Conservation (phyloP, 257 asterid genomes). For the Gentiana straminea region DNA sequence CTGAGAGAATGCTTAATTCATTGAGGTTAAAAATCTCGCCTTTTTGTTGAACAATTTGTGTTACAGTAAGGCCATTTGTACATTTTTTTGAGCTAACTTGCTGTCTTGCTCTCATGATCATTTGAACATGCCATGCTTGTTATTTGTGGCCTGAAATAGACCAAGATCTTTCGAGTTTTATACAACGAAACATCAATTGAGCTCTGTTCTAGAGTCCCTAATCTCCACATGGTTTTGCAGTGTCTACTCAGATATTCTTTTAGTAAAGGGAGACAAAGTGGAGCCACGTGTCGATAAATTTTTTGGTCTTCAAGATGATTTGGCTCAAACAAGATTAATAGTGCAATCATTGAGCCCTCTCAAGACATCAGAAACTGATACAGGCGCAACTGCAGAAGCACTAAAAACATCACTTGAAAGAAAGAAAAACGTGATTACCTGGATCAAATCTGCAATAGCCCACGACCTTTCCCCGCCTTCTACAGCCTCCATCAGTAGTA, state of each 20-base stretch:
- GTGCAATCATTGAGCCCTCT: conserved; percentile 44
- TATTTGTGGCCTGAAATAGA: no score
- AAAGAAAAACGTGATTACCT: conserved; percentile 40
- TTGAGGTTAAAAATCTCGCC: conserved; percentile 35
- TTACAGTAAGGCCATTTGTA: no score
- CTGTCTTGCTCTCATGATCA: no score
- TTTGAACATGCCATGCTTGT: no score
- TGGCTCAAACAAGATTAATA: conserved; percentile 39
- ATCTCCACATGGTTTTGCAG: conserved; percentile 26
- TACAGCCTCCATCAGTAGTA: conserved; percentile 7
- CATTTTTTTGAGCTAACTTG: no score
- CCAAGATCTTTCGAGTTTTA: no score
- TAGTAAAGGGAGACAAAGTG: conserved; percentile 42
- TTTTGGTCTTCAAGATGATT: conserved; percentile 38
- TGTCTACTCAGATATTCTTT: conserved; percentile 41
- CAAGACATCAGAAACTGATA: conserved; percentile 26
- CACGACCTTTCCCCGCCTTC: conserved; percentile 44
- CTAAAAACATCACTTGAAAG: conserved; percentile 32
- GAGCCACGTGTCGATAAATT: conserved; percentile 41
- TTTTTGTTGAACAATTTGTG: no score
- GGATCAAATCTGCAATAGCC: conserved; percentile 62
- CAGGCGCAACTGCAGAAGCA: conserved; percentile 22
- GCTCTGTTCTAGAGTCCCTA: not conserved
- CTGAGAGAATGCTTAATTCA: conserved; percentile 68
- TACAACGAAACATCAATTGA: not conserved